Evolutionary conservation across 345 rosid genomes (phyloP).

Genomic region (Angophora floribunda): DNA sequence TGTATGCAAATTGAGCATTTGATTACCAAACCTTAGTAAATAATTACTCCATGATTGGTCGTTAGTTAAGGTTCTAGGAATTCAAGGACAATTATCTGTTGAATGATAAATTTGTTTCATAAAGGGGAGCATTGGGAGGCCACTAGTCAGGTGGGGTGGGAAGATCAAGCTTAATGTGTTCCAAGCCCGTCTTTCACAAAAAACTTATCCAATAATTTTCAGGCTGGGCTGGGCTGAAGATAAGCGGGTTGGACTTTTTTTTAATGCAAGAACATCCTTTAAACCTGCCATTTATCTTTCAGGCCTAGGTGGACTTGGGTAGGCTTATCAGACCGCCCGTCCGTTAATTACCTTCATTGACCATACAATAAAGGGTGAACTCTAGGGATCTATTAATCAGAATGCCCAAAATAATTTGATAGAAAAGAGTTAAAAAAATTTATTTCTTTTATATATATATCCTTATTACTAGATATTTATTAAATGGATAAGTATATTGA

Average conservation of each 20-base stretch:
- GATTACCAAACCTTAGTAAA: not conserved
- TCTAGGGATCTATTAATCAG: not conserved
- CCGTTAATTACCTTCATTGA: not conserved
- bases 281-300: not conserved
- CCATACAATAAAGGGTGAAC: not conserved
- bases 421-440: not conserved
- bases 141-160: rapidly evolving
- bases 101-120: not conserved
- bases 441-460: not conserved
- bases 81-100: not conserved
- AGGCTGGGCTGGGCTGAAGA: not conserved
- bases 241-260: not conserved
- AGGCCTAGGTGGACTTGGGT: not conserved
- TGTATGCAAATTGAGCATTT: not conserved
- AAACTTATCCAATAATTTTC: not conserved
- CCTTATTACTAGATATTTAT: not conserved
- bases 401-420: not conserved
- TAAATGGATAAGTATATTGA: not conserved
- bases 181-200: not conserved
- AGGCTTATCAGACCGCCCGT: not conserved
- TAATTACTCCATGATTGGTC: not conserved
- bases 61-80: not conserved
- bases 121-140: not conserved
- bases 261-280: not conserved
- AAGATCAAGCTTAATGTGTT: not conserved